Conservation (phyloP, 306 rosid genomes). For the Amphicarpaea edgeworthii region DNA sequence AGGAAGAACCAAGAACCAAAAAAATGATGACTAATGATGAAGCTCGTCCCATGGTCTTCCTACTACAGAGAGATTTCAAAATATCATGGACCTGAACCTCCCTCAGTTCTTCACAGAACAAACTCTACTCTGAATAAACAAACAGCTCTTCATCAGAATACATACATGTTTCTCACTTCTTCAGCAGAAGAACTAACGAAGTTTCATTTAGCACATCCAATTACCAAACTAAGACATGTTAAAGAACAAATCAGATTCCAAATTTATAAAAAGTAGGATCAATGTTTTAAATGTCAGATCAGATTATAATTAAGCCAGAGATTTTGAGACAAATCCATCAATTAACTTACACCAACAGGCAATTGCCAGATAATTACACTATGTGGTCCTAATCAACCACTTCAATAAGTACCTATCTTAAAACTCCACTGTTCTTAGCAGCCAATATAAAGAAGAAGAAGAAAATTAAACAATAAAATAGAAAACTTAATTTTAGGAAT, state of each 20-base stretch:
- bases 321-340: constrained; percentile 10
- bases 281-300: background rate
- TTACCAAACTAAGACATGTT: constrained; percentile 37
- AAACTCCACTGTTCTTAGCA: background rate
- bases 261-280: constrained; percentile 11
- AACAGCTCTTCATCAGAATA: constrained; percentile 30
- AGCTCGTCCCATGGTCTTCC: constrained; percentile 72
- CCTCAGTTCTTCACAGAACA: constrained; percentile 46
- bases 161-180: constrained; percentile 32
- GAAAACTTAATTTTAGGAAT: background rate
- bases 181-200: constrained; percentile 39
- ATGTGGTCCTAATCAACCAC: constrained; percentile 37
- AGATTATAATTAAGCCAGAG: background rate
- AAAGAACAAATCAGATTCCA: constrained; percentile 24
- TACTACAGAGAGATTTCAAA: constrained; percentile 49
- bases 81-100: constrained; percentile 48
- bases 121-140: constrained; percentile 47
- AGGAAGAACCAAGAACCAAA: constrained; percentile 80
- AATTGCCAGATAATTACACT: background rate
- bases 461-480: background rate
- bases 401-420: constrained; percentile 3
- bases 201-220: constrained; percentile 26
- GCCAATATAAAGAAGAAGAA: constrained; percentile 17
- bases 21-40: constrained; percentile 72
- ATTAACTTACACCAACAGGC: background rate